Base-by-base conservation (phyloP, 441 rosid genomes). In the Arabidopsis lyrata region DNA sequence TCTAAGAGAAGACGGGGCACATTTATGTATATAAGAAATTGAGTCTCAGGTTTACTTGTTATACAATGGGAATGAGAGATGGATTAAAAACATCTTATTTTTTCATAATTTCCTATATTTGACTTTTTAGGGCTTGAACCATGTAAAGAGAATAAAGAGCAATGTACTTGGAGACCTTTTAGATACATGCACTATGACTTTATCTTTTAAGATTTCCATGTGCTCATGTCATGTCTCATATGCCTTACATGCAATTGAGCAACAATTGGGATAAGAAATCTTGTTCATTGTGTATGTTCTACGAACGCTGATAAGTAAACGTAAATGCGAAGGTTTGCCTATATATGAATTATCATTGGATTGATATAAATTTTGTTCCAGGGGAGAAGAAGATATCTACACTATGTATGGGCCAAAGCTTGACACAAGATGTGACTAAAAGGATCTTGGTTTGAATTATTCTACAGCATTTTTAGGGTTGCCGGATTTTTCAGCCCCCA, bases 151-250 rank as follows among this genome's bases (percentile, higher is more conserved):
- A 20, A 49, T 59, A 42, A 55, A 69, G 54, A 22, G 66, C 29
- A 63, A 7, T 70, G 60, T 55, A 63, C 45, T 55, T 76, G 52
- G 44, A 9, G 44, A 53, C 74, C 74, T 61, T 53, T 57, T 68
- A 42, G 48, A 60, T 68, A 34, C 42, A 45, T 61, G 49, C 63
- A 36, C 42, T 52, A 52, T 54, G 49, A 63, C 27, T 63, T 63
- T 41, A 50, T 24, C 63, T 2, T 70, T 50, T 58, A 65, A 59
- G 35, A 65, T 65, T 15, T 65, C 45, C 18, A 71, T 65, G 68
- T 77, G 68, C 56, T 61, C 63, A 24, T 56, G 75, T 77, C 68
- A 71, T 32, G 76, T 56, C 71, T 77, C 68, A 70, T 41, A 72
- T 77, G 72, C 68, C 76, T 57, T 64, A 15, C 76, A 77, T 70